These are phyloP conservation scores for Eucalyptus sp. DNA, from an alignment of 345 rosid species.

Conservation along the genomic window DNA sequence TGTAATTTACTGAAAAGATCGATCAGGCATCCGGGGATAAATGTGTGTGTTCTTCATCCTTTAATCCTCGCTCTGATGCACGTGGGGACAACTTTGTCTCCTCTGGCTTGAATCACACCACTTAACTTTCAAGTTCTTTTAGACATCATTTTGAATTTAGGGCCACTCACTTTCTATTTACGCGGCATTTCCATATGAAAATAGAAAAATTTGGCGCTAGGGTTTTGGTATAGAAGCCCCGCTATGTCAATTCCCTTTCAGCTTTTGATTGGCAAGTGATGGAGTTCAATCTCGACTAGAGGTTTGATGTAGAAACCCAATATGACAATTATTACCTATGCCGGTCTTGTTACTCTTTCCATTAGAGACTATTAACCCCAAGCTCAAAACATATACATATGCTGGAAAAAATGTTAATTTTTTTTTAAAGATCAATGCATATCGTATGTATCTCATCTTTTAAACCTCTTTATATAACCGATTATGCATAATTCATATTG, in stretches of 20 bases:
- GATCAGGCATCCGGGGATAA: neutral
- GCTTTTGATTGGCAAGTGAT: neutral
- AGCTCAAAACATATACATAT: neutral
- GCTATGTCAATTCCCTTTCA: neutral
- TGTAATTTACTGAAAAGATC: neutral
- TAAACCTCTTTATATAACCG: neutral
- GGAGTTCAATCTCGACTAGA: neutral
- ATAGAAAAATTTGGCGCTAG: neutral
- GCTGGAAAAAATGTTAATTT: neutral
- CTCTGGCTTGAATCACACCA: slow-evolving; percentile 19
- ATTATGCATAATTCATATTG: neutral
- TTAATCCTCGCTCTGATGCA: slow-evolving; percentile 11
- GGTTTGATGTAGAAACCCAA: neutral
- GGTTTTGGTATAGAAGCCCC: neutral
- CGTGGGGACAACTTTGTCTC: slow-evolving; percentile 36
- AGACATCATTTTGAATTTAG: neutral
- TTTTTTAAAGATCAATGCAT: neutral
- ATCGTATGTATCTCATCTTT: neutral
- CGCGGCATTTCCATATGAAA: neutral
- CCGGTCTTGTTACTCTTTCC: neutral
- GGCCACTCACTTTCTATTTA: neutral
- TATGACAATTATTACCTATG: neutral
- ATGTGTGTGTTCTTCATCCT: neutral
- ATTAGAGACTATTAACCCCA: neutral
- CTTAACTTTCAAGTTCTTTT: neutral